A percentile compares a stretch with the other conserved stretches of the same genome.
These are phyloP conservation scores for Cyclotella atomus DNA, from an alignment of 108 stramenopile genomes.

Conservation along the genomic window DNA sequence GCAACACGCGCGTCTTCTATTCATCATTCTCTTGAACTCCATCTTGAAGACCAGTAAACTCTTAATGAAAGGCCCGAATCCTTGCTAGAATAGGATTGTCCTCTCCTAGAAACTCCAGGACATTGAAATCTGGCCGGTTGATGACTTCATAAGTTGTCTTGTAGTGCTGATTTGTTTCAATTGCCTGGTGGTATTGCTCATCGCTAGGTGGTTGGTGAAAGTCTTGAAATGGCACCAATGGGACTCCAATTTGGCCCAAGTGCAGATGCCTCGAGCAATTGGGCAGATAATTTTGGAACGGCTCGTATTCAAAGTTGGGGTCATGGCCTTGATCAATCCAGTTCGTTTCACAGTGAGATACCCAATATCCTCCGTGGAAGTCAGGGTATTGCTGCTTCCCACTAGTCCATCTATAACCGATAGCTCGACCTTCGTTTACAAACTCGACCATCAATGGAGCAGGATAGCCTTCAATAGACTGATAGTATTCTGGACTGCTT, in stretches of 20 bases:
- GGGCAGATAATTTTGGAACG: not conserved
- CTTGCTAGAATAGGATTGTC: not conserved
- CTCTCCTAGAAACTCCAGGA: not conserved
- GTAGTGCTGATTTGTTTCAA: not conserved
- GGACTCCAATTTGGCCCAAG: not conserved
- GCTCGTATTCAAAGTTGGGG: not conserved
- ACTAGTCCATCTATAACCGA: conserved; percentile 24
- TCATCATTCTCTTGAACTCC: not conserved
- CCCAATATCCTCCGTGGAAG: conserved; percentile 6
- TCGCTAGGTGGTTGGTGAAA: not conserved
- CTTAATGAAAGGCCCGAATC: not conserved
- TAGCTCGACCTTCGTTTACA: conserved; percentile 2
- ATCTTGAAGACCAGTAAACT: not conserved
- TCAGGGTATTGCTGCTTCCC: not conserved
- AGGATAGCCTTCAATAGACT: not conserved
- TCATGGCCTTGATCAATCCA: conserved; percentile 22
- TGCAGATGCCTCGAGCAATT: not conserved
- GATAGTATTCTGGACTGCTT: conserved; percentile 7
- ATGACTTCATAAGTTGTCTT: not conserved
- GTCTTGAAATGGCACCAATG: not conserved
- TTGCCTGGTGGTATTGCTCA: not conserved
- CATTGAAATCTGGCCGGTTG: not conserved
- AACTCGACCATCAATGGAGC: conserved; percentile 17
- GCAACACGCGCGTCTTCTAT: not conserved
- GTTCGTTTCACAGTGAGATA: conserved; percentile 17